These are phyloP conservation scores for Boletus sp. DNA, from an alignment of 768 basidiomycete species.

Conservation along the genomic window DNA sequence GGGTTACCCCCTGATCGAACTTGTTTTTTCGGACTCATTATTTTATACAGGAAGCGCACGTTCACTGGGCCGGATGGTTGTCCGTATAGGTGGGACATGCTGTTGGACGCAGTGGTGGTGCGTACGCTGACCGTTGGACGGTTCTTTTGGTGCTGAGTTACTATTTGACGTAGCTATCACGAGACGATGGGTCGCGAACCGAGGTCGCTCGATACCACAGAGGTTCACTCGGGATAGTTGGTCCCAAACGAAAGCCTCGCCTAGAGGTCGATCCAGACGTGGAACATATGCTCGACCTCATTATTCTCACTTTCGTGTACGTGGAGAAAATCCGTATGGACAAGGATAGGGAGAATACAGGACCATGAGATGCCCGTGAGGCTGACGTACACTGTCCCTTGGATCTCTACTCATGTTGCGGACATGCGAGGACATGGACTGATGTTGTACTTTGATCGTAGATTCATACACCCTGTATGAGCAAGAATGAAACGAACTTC, in stretches of 20 bases:
- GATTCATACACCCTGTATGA: constrained; percentile 3
- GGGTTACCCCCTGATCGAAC: background rate
- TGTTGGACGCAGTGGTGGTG: constrained; percentile 8
- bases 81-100: constrained; percentile 35
- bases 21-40: background rate
- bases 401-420: background rate
- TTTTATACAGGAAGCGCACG: constrained; percentile 19
- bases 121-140: background rate
- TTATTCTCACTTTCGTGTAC: constrained; percentile 31
- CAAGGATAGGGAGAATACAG: constrained; percentile 12
- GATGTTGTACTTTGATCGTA: constrained; percentile 8
- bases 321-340: constrained; percentile 31
- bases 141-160: background rate
- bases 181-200: constrained; percentile 8
- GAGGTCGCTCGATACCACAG: constrained; percentile 22
- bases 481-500: constrained; percentile 1
- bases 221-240: constrained; percentile 18
- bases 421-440: background rate
- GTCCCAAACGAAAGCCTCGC: constrained; percentile 15
- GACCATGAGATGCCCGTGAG: constrained; percentile 5
- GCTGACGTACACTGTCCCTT: background rate
- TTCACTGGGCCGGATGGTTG: constrained; percentile 34
- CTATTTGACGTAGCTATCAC: constrained; percentile 15
- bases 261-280: constrained; percentile 19
- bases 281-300: constrained; percentile 25